Evolutionary conservation across 2,329 filamentous ascomycete species (phyloP), one percentile per base, ranked within the genome.

Genomic region (Coniochaeta sp.): DNA sequence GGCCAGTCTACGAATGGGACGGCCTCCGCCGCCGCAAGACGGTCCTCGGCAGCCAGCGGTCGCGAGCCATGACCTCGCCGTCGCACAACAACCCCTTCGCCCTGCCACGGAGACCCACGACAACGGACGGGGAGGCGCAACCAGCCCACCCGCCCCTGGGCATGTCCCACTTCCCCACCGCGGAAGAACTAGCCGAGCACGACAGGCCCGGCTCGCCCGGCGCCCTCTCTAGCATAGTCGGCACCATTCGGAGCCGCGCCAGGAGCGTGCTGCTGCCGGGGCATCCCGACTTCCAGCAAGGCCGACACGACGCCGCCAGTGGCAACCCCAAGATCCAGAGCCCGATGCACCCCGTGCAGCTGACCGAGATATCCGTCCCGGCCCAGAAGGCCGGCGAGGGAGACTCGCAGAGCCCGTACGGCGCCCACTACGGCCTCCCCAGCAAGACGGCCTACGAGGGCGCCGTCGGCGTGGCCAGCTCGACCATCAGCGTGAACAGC

Each of bases 1-100:
- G 91, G 22, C 69, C 74, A 2, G 56, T 69, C 47, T 86, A 89
- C 55, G 91, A 97, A 69, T 99, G 91, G 85, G 94, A 97, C 68
- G 94, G 94, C 4, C 71, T 99, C 49, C 81, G 92, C 61, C 78
- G 94, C 38, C 76, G 78, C 58, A 83, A 81, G 8, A 79, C 81
- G 3, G 64, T 71, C 35, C 35, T 69, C 52, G 62, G 71, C 38
- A 76, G 72, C 54, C 54, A 66, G 42, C 59, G 69, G 48, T 67
- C 64, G 51, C 67, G 65, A 55, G 55, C 65, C n/a, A 65, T 67
- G 51, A 62, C 66, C 9, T 65, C 67, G 32, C 63, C 64, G 9
- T 65, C 67, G 33, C 63, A 64, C 8, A n/a, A n/a, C n/a, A 64
- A 56, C 40, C 63, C 65, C 0, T 68, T 67, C 58, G 55, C 67